Conservation (phyloP, 192 early-diverging fungal genomes). For the Phycomyces blakesleeanus region DNA sequence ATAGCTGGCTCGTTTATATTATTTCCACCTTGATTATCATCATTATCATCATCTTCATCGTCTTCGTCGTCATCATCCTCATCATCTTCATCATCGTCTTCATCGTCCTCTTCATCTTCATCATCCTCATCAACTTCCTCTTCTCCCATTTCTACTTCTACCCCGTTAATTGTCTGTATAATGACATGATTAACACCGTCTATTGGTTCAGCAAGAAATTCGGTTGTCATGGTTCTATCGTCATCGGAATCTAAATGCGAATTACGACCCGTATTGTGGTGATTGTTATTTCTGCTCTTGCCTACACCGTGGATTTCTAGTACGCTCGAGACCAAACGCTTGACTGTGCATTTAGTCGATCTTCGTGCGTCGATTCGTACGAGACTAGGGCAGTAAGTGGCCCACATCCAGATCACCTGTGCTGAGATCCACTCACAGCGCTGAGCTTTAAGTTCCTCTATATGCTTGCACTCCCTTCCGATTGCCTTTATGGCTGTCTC, state of each 20-base stretch:
- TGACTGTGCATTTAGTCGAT: constrained; percentile 32
- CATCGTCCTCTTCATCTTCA: constrained; percentile 4
- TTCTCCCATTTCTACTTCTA: too few relatives aligned
- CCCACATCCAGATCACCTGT: constrained; percentile 34
- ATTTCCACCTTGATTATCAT: too few relatives aligned
- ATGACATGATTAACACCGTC: too few relatives aligned
- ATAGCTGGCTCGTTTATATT: too few relatives aligned
- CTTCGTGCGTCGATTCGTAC: constrained; percentile 37
- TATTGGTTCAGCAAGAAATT: too few relatives aligned
- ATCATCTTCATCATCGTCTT: neutral
- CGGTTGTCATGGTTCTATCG: neutral
- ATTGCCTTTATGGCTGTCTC: constrained; percentile 37
- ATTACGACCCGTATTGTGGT: neutral
- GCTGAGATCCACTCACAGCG: constrained; percentile 45
- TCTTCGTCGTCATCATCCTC: too few relatives aligned
- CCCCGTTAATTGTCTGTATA: too few relatives aligned
- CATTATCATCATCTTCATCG: too few relatives aligned
- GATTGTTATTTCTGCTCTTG: constrained; percentile 7
- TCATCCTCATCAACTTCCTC: constrained; percentile 10
- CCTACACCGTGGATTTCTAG: constrained; percentile 26
- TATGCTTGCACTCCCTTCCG: constrained; percentile 32
- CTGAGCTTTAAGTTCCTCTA: constrained; percentile 34
- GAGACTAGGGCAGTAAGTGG: constrained; percentile 27
- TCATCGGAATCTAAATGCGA: too few relatives aligned
- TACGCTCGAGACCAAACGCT: constrained; percentile 11